Conservation (phyloP, 495 filamentous ascomycete genomes). For the Evernia prunastri region DNA sequence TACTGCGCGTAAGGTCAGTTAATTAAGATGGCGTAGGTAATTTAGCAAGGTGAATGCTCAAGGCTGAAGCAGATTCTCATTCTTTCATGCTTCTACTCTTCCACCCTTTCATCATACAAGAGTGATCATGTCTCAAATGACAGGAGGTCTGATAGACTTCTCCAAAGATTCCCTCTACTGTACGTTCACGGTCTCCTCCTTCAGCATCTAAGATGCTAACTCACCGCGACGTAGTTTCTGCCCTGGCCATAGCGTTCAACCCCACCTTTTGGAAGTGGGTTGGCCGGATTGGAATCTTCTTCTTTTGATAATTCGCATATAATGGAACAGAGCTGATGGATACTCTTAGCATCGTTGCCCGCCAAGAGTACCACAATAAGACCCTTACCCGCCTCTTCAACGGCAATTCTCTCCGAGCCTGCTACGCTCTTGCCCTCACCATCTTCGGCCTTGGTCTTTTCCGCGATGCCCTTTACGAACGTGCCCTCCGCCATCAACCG, state of each 20-base stretch:
- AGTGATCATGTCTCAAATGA: constrained; percentile 12
- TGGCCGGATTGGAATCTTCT: neutral
- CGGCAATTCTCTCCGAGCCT: constrained; percentile 70
- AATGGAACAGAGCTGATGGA: constrained; percentile 21
- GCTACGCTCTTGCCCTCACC: constrained; percentile 79
- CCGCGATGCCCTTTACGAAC: constrained; percentile 72
- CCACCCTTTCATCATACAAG: neutral
- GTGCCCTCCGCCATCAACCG: constrained; percentile 72
- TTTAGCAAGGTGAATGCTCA: too few relatives aligned
- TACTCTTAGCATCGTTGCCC: constrained; percentile 13
- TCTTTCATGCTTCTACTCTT: too few relatives aligned
- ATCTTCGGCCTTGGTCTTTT: constrained; percentile 90
- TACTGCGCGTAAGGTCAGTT: too few relatives aligned
- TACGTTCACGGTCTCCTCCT: constrained; percentile 22
- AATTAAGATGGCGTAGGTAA: too few relatives aligned
- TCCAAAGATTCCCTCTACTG: constrained; percentile 41
- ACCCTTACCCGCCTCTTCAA: constrained; percentile 80
- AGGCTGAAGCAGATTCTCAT: too few relatives aligned
- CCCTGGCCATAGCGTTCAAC: constrained; percentile 47
- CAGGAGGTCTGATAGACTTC: constrained; percentile 35
- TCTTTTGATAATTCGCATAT: neutral
- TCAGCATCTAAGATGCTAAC: neutral
- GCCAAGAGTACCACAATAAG: constrained; percentile 80
- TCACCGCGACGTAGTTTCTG: constrained; percentile 35
- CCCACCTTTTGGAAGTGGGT: constrained; percentile 55